Percentiles rank a stretch among this genome's conserved stretches.
Evolutionary conservation across 257 asterid genomes (phyloP).

Genomic region (Cordia subcordata): DNA sequence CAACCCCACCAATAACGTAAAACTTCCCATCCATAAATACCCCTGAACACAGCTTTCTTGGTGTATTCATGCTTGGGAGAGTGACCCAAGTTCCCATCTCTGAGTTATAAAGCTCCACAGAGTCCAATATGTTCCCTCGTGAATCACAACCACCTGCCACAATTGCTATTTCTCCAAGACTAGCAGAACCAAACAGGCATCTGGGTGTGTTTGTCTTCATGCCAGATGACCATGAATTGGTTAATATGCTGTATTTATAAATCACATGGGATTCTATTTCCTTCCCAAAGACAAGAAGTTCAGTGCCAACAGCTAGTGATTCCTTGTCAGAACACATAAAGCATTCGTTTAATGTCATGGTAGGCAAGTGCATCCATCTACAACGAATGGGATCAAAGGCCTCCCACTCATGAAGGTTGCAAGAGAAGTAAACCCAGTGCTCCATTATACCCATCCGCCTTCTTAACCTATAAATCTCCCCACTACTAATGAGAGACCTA

Average conservation of each 20-base stretch:
- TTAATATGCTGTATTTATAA: slow-evolving; percentile 28
- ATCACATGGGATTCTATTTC: slow-evolving; percentile 22
- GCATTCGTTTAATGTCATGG: slow-evolving; percentile 26
- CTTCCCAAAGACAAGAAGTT: slow-evolving; percentile 41
- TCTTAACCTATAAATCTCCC: slow-evolving; percentile 31
- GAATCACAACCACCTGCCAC: slow-evolving; percentile 82
- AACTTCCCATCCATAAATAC: slow-evolving; percentile 82
- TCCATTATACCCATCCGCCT: slow-evolving; percentile 26
- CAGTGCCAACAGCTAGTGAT: slow-evolving; percentile 40
- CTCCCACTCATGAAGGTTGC: slow-evolving; percentile 33
- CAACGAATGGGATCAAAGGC: slow-evolving; percentile 36
- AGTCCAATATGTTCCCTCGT: slow-evolving; percentile 45
- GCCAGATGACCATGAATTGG: slow-evolving; percentile 31
- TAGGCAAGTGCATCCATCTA: slow-evolving; percentile 34
- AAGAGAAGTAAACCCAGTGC: slow-evolving; percentile 40
- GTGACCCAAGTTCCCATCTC: slow-evolving; percentile 51
- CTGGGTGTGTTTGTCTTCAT: slow-evolving; percentile 24
- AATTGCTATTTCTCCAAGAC: slow-evolving; percentile 70
- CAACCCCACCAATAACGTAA: slow-evolving; percentile 71
- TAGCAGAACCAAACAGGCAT: slow-evolving; percentile 69
- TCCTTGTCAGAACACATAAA: slow-evolving; percentile 38
- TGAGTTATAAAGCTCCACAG: slow-evolving; percentile 64
- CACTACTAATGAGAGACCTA: slow-evolving; percentile 30
- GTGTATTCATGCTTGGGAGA: slow-evolving; percentile 67
- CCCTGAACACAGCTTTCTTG: slow-evolving; percentile 73